Evolutionary conservation across 805 yeast genomes (phyloP), one percentile per base, ranked within the genome.

Genomic region (Suhomyces canberraensis): DNA sequence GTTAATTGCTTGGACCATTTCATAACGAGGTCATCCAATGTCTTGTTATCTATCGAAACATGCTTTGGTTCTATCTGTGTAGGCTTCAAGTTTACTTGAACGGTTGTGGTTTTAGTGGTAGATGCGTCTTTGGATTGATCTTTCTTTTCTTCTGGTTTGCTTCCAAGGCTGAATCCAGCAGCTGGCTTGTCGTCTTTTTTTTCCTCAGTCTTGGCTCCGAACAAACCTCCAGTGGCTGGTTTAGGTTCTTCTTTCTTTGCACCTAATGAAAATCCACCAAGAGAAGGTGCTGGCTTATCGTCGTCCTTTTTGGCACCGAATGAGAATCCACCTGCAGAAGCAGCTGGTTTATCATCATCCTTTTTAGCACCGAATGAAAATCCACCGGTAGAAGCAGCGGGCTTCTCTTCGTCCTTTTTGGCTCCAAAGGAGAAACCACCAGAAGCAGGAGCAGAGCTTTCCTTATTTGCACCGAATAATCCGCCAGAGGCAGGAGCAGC

Each of bases 1-100:
- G 91, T 71, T 41, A 93, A 63, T 47, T 93, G 95, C 38, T 79
- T 78, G 0, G 97, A 84, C 98, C 98, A 93, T 60, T 84, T 89
- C 11, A 89, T 77, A 29, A 93, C 84, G 47, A 93, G 73, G 56
- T 93, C 98, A 52, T 93, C 98, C 53, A 93, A 68, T 1, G 96
- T 88, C 58, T 88, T 88, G 62, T 93, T 93, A 50, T 86, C 89
- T 25, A 93, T 73, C 4, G 95, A 78, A 3, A 88, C 74, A 21
- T 84, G 84, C 39, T 79, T 73, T 4, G 88, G 81, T 42, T 76
- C 78, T 19, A 79, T 73, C 25, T 75, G 69, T 36, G 82, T 79
- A 2, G 79, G 63, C 36, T 71, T 69, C 16, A 70, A 59, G 34
- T 56, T 63, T 17, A 61, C 60, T 25, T 52, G 47, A 24, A 42